Base-by-base conservation (phyloP, 345 rosid species). In the Trapa bicornis region DNA sequence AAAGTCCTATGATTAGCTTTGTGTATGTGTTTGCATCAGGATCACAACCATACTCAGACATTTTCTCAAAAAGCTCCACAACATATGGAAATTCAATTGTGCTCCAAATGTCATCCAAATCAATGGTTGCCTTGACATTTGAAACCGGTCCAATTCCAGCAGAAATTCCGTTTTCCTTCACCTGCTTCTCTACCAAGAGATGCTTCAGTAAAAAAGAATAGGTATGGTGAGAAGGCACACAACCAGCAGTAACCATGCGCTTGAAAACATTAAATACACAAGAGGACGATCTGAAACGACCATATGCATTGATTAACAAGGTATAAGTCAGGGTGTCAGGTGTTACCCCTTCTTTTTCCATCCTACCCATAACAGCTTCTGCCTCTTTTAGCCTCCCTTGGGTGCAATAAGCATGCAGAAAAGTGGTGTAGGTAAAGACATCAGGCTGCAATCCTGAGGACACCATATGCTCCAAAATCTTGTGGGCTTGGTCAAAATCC, bases 241-340 rank as follows among this genome's bases (percentile, higher is more conserved):
- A 87, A 47, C 84, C 87, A 77, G 79, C 65, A 80, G 81, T 89
- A 78, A 82, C 66, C 96, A 92, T 92, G 61, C 82, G 72, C 78
- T 85, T 89, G 65, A 92, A 91, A 65, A 87, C 89, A 81, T 75
- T 79, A 80, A 89, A 92, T 22, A 89, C 92, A 5, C 75, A 76
- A 80, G 80, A 65, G 50, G 81, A 78, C 67, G 70, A 72, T 75
- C 87, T 89, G 32, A 85, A 68, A 54, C 77, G 78, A 65, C 87
- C 89, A 77, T 88, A 89, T 41, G 88, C 87, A 74, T 76, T 80
- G 61, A 89, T 74, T 65, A 92, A 77, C 67, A 85, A 74, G 2
- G 91, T 78, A 74, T 86, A 92, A 15, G 84, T 71, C 68, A 86
- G 11, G 2, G 86, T 77, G 78, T 92, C 98, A 2, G 96, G 96